A percentile compares a stretch with the other conserved stretches of the same genome.
phyloP scores from a whole-genome alignment of 768 basidiomycete genomes.

The Suillus placidus region DNA sequence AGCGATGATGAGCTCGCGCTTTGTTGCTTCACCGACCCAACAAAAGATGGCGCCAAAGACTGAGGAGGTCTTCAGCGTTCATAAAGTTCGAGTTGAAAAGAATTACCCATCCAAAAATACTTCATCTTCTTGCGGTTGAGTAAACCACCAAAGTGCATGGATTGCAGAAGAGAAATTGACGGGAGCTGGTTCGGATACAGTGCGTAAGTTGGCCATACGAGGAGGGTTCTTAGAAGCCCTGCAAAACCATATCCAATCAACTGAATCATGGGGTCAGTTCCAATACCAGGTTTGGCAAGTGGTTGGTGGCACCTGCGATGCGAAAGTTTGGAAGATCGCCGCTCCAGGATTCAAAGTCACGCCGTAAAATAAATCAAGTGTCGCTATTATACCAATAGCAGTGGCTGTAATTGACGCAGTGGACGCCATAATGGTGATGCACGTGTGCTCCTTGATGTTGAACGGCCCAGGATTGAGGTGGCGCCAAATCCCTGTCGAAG shows the following conservation, averaged over 20 bases:
- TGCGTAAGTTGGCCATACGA: slow-evolving; percentile 57
- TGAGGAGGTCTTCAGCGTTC: slow-evolving; percentile 13
- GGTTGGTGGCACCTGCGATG: slow-evolving; percentile 40
- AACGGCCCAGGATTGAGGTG: slow-evolving; percentile 66
- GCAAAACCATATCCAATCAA: slow-evolving; percentile 44
- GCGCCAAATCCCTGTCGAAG: slow-evolving; percentile 39
- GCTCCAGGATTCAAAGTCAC: slow-evolving; percentile 49
- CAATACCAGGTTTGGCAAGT: slow-evolving; percentile 26
- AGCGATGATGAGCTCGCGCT: not conserved
- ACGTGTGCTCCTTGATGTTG: slow-evolving; percentile 65
- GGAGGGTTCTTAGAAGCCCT: slow-evolving; percentile 44
- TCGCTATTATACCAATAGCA: slow-evolving; percentile 62
- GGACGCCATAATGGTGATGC: slow-evolving; percentile 62
- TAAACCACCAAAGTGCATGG: slow-evolving; percentile 51
- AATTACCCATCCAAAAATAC: slow-evolving; percentile 57
- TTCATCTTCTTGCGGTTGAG: slow-evolving; percentile 53
- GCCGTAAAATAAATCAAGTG: slow-evolving; percentile 58
- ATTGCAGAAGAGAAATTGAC: slow-evolving; percentile 53
- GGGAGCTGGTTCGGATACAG: slow-evolving; percentile 57
- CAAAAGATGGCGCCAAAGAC: slow-evolving; percentile 48
- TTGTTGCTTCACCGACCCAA: slow-evolving; percentile 40
- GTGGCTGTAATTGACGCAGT: slow-evolving; percentile 61
- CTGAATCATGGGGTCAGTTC: slow-evolving; percentile 17
- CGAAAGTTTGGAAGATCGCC: slow-evolving; percentile 59
- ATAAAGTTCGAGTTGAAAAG: not conserved